Conservation (phyloP, 768 basidiomycete species). For the Tubosaeta brunneosetosa region DNA sequence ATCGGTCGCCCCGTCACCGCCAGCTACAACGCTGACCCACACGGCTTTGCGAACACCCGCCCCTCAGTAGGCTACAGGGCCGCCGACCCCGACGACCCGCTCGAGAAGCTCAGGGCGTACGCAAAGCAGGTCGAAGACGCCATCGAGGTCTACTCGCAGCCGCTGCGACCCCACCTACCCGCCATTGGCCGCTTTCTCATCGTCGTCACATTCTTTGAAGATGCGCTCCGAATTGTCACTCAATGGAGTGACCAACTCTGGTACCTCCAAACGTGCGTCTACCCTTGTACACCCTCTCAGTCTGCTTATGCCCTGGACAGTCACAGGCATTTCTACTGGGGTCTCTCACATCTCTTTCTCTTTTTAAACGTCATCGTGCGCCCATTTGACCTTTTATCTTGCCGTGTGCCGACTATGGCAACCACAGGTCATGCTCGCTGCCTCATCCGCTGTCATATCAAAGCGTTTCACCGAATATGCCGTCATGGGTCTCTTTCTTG, state of each 20-base stretch:
- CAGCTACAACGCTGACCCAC: conserved; percentile 66
- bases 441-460: conserved; percentile 79
- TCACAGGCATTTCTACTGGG: conserved; percentile 94
- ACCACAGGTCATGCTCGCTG: conserved; percentile 78
- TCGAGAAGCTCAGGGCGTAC: conserved; percentile 69
- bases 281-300: not conserved
- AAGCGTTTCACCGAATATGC: conserved; percentile 87
- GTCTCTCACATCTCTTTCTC: conserved; percentile 90
- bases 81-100: conserved; percentile 75
- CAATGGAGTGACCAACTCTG: conserved; percentile 98
- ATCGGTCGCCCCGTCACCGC: conserved; percentile 67
- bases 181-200: conserved; percentile 95
- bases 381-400: conserved; percentile 9
- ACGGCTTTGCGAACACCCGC: conserved; percentile 72
- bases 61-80: conserved; percentile 69
- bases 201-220: conserved; percentile 97
- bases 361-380: conserved; percentile 86
- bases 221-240: conserved; percentile 86
- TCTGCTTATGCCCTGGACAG: conserved; percentile 38
- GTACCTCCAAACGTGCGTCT: conserved; percentile 89
- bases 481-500: conserved; percentile 82
- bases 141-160: conserved; percentile 89
- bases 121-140: conserved; percentile 83
- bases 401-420: not conserved
- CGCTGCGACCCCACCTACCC: conserved; percentile 90